Percentiles rank a stretch among this genome's conserved stretches.
Evolutionary conservation across 495 filamentous ascomycete species (phyloP).

Genomic region (Hyphodiscus hymeniophilus): DNA sequence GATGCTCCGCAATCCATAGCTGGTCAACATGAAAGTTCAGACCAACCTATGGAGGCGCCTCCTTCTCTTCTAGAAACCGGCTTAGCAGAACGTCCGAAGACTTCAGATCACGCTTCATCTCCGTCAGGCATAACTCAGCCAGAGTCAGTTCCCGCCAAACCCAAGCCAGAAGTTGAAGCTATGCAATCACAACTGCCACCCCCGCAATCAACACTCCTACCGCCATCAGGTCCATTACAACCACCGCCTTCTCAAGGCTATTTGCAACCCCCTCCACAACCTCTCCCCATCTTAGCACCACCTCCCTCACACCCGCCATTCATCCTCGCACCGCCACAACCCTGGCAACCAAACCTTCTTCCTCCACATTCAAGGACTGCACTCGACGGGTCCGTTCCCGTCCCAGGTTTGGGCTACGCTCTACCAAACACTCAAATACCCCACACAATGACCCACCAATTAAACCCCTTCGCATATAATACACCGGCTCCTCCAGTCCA

Average conservation of each 20-base stretch:
- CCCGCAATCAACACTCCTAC: not conserved
- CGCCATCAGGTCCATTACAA: not conserved
- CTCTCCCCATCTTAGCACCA: constrained; percentile 2
- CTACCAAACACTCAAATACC: not conserved
- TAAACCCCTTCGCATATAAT: constrained; percentile 2
- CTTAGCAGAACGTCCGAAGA: not conserved
- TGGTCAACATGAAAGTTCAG: not conserved
- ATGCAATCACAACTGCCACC: no score
- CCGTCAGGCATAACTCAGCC: not conserved
- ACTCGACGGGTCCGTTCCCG: constrained; percentile 21
- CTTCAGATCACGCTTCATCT: constrained; percentile 1
- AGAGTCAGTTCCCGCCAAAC: no score
- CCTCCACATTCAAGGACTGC: constrained; percentile 18
- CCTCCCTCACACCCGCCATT: constrained; percentile 10
- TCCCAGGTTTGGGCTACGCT: constrained; percentile 19
- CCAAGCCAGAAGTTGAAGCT: no score
- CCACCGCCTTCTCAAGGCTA: not conserved
- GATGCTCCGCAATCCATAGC: not conserved
- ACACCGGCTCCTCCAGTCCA: not conserved
- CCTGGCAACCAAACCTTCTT: not conserved
- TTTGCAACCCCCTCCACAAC: not conserved
- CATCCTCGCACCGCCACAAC: constrained; percentile 12
- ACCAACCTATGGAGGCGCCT: no score
- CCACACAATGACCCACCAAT: constrained; percentile 10
- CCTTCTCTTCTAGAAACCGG: not conserved